phyloP scores from a whole-genome alignment of 192 early-diverging fungal genomes.

The Spinellus fusiger region DNA sequence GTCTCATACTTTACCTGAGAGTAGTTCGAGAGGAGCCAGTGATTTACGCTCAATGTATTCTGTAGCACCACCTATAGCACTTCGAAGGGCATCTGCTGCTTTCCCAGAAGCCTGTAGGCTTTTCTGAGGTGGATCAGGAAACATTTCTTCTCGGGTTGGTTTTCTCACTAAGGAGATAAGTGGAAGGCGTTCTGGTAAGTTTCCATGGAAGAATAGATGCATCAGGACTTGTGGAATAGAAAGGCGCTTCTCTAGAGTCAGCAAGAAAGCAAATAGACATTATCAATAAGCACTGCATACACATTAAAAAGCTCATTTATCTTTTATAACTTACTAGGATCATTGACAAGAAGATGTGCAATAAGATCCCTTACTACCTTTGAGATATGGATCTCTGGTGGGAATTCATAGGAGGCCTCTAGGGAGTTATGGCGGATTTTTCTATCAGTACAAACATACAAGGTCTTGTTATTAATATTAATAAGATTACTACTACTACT shows the following conservation, averaged over 20 bases:
- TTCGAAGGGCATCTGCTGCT: conserved; percentile 1
- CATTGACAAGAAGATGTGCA: conserved; percentile 54
- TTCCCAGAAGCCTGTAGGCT: conserved; percentile 9
- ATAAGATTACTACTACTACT: not conserved
- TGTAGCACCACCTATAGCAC: not conserved
- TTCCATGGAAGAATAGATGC: conserved; percentile 30
- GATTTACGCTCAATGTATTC: not conserved
- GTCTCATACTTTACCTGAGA: too few species aligned
- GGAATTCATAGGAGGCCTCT: conserved; percentile 56
- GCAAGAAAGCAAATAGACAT: not conserved
- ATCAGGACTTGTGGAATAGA: conserved; percentile 26
- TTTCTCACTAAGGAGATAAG: conserved; percentile 1
- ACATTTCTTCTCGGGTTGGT: conserved; percentile 5
- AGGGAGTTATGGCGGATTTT: conserved; percentile 57
- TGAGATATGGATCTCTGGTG: conserved; percentile 52
- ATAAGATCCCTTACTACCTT: conserved; percentile 64
- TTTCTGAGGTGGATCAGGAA: conserved; percentile 16
- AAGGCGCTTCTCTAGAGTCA: conserved; percentile 23
- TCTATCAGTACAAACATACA: conserved; percentile 24
- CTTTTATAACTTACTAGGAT: conserved; percentile 42
- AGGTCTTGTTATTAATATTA: not conserved
- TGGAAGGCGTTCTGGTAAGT: conserved; percentile 14
- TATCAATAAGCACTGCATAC: not conserved
- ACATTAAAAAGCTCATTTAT: not conserved
- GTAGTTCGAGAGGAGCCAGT: conserved; percentile 2